These are phyloP conservation scores for Tremella mesenterica DNA, from an alignment of 768 basidiomycete genomes.

Conservation along the genomic window DNA sequence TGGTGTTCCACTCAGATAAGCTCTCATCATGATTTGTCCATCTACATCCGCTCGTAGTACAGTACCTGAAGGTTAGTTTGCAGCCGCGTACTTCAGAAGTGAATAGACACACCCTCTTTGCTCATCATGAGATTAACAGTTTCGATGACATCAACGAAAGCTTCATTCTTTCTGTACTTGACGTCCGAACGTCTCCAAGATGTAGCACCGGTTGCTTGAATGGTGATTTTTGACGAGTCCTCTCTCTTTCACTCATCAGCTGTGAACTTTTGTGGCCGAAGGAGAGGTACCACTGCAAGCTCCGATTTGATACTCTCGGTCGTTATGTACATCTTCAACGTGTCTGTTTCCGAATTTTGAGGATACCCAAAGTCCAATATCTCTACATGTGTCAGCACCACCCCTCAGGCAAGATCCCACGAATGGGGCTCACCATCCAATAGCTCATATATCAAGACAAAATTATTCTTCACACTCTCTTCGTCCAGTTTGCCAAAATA, in stretches of 20 bases:
- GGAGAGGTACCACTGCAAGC: constrained; percentile 62
- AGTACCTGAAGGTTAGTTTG: constrained; percentile 54
- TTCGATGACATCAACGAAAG: constrained; percentile 99
- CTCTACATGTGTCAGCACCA: constrained; percentile 50
- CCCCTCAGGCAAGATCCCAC: background rate
- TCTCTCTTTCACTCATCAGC: constrained; percentile 54
- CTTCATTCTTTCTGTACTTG: constrained; percentile 99
- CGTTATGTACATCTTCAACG: constrained; percentile 94
- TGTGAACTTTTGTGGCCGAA: background rate
- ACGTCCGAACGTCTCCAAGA: constrained; percentile 94
- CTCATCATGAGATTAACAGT: constrained; percentile 94
- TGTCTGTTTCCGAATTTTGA: constrained; percentile 97
- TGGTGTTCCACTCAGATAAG: constrained; percentile 90
- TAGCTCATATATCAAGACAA: constrained; percentile 94
- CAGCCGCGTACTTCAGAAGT: background rate
- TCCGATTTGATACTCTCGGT: constrained; percentile 87
- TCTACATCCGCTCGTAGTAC: constrained; percentile 93
- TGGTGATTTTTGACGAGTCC: constrained; percentile 93
- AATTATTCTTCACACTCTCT: constrained; percentile 97
- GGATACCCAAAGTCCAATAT: constrained; percentile 99
- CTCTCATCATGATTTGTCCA: constrained; percentile 95
- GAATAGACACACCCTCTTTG: constrained; percentile 69
- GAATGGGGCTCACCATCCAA: constrained; percentile 65
- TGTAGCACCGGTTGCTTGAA: constrained; percentile 91
- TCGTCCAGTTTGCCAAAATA: constrained; percentile 99